Base-by-base conservation (phyloP, 1,284 basidiomycete genomes). In the Trichosporon faecale region DNA sequence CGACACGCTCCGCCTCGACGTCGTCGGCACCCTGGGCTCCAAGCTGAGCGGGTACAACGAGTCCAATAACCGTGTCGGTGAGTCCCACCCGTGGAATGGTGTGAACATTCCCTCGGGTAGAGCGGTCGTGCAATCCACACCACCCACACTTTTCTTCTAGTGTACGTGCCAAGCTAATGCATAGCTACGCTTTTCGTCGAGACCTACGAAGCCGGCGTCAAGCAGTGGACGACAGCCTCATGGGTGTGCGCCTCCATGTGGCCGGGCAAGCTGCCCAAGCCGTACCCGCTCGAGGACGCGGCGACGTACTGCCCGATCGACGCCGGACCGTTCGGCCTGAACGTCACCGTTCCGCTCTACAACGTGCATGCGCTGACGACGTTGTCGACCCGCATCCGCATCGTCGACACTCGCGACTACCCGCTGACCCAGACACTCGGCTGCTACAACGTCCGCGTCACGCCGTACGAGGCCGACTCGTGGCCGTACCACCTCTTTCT, bases 131-230 rank as follows among this genome's bases (percentile, higher is more conserved):
- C 49, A 52, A 52, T 31, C 55, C 55, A 29, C 55, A 18, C 55
- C 55, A 60, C 29, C 16, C 27, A 31, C 55, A 29, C 25, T 14
- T 40, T 21, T 82, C 44, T 61, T 40, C n/a, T 16, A 25, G 37
- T 18, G n/a, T 40, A 29, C n/a, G n/a, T 16, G 35, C 3, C 44
- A 29, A 27, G 2, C 64, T 40, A 25, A 21, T 29, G 65, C 76
- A 57, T 79, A 91, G 92, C 93, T 16, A 95, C 94, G 12, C 86
- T 95, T 37, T 94, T 95, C 84, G 91, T 90, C 29, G 89, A 91
- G 14, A 90, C 92, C 0, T 87, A 89, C 66, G 87, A 94, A 27
- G 87, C 95, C 63, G 93, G 93, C 7, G 88, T 94, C 76, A 87
- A 86, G 71, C 87, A 91, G 71, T 90, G 88, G 84, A 86, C 86